These are phyloP conservation scores for Tephrocybe sp. DNA, from an alignment of 768 basidiomycete species.

Conservation along the genomic window DNA sequence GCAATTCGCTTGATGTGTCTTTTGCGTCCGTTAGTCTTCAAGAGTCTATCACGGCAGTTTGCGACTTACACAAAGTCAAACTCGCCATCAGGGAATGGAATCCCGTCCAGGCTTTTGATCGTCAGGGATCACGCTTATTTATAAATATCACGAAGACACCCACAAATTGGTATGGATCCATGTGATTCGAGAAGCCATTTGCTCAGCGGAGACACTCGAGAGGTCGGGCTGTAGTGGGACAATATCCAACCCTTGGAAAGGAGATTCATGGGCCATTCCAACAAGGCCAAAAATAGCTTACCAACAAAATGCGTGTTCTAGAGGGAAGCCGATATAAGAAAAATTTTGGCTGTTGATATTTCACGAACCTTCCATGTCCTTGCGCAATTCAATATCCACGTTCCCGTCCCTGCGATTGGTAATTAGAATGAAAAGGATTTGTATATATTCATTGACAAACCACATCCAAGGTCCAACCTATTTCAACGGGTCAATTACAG, in stretches of 20 bases:
- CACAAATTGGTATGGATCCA: conserved; percentile 78
- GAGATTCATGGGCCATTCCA: not conserved
- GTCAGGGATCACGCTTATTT: conserved; percentile 1
- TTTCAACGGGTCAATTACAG: conserved; percentile 12
- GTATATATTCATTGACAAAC: conserved; percentile 31
- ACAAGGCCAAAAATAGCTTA: conserved; percentile 16
- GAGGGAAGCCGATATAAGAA: conserved; percentile 3
- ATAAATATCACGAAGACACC: conserved; percentile 19
- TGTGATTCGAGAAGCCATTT: conserved; percentile 58
- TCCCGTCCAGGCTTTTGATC: conserved; percentile 50
- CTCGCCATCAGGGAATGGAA: conserved; percentile 69
- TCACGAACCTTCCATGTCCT: conserved; percentile 57
- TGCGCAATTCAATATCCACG: conserved; percentile 69
- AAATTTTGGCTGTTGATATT: conserved; percentile 1
- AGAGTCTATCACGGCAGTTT: not conserved
- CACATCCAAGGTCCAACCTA: conserved; percentile 73
- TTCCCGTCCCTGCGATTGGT: conserved; percentile 53
- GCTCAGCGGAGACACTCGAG: conserved; percentile 52
- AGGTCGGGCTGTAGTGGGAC: conserved; percentile 73
- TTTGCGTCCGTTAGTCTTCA: conserved; percentile 8
- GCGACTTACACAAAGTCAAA: conserved; percentile 72
- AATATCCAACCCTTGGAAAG: conserved; percentile 55
- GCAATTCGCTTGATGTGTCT: conserved; percentile 73
- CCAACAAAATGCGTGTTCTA: conserved; percentile 65
- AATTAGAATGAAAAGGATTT: not conserved